Evolutionary conservation across 208 protist species (phyloP).

Genomic region (Hexamita inflata): DNA sequence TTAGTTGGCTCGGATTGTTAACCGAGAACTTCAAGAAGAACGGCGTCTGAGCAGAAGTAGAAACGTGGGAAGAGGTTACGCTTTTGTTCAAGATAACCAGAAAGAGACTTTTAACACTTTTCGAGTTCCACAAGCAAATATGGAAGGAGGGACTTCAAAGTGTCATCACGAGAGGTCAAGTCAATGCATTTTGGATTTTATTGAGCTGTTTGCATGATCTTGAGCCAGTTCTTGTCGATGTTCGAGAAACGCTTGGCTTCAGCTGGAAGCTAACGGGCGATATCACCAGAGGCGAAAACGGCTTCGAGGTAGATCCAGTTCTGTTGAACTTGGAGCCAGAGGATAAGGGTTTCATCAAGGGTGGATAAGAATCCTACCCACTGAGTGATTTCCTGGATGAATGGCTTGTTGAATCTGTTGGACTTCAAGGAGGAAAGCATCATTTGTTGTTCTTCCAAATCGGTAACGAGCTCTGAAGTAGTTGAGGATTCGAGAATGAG

Average conservation of each 20-base stretch:
- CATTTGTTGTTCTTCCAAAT: conserved; percentile 77
- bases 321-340: conserved; percentile 67
- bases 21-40: conserved; percentile 85
- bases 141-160: conserved; percentile 67
- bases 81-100: conserved; percentile 82
- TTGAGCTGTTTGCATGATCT: conserved; percentile 57
- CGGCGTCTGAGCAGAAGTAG: conserved; percentile 88
- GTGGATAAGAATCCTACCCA: conserved; percentile 79
- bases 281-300: conserved; percentile 74
- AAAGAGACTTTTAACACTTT: conserved; percentile 82
- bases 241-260: conserved; percentile 78
- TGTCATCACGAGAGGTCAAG: conserved; percentile 62
- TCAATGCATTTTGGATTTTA: conserved; percentile 52
- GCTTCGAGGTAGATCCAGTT: conserved; percentile 89
- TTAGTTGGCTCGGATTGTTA: conserved; percentile 75
- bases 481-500: conserved; percentile 73
- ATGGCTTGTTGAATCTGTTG: conserved; percentile 61
- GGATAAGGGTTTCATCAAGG: conserved; percentile 73
- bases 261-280: conserved; percentile 80
- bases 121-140: conserved; percentile 75
- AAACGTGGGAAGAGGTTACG: conserved; percentile 81
- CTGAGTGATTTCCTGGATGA: conserved; percentile 69
- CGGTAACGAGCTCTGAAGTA: conserved; percentile 63
- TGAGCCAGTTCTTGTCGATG: conserved; percentile 75
- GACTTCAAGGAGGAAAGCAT: conserved; percentile 66